Base-by-base conservation (phyloP, 345 rosid genomes). In the Iberis pinnata region DNA sequence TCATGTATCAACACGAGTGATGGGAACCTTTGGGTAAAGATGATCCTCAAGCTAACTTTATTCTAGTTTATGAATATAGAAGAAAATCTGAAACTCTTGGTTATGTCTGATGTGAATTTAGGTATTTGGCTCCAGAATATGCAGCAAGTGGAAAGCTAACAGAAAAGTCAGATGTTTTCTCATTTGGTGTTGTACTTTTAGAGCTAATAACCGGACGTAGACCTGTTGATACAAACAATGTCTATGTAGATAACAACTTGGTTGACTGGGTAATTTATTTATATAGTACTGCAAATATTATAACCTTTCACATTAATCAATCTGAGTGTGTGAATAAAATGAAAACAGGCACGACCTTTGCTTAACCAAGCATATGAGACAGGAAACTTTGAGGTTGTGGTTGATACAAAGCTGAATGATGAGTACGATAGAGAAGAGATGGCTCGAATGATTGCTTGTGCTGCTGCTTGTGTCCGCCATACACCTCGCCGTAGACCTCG, bases 71-170 rank as follows among this genome's bases (percentile, higher is more conserved):
- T n/a, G n/a, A n/a, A n/a, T n/a, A n/a, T n/a, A n/a, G n/a, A n/a
- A n/a, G n/a, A n/a, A n/a, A n/a, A n/a, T n/a, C n/a, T n/a, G n/a
- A n/a, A n/a, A n/a, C n/a, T n/a, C n/a, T n/a, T n/a, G n/a, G n/a
- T n/a, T n/a, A n/a, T n/a, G n/a, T n/a, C n/a, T n/a, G n/a, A n/a
- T n/a, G n/a, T n/a, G n/a, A n/a, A n/a, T n/a, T n/a, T n/a, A 84
- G 92, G 64, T 84, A 84, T 52, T 51, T 87, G 77, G 89, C 96
- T 43, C 96, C 96, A 12, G 93, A 87, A 61, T 84, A 87, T 53
- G 96, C 87, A 37, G 64, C 86, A 13, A 87, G 87, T 24, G 95
- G 96, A 15, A 81, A 84, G 72, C 45, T 83, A 41, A 74, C 87
- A 2, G 96, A 81, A 10, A 87, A 84, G 35, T 83, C 93, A 7